A percentile compares a stretch with the other conserved stretches of the same genome.
Conservation (phyloP, 805 yeast genomes). For the Ogataea degrootiae region DNA sequence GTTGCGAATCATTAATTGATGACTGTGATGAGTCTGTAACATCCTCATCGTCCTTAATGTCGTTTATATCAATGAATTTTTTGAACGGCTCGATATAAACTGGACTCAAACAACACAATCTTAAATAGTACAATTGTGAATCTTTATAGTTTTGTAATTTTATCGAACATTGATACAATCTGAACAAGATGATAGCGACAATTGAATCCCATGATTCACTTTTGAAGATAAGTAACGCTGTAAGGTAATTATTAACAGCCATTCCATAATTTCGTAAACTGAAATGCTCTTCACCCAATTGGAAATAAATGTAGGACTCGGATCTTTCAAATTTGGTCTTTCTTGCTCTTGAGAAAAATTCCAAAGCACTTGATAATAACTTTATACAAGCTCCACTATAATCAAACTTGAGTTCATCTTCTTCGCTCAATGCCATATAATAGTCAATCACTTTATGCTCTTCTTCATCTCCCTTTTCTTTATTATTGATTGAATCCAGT, state of each 20-base stretch:
- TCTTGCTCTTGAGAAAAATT: constrained; percentile 33
- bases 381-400: constrained; percentile 19
- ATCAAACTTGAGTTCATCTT: constrained; percentile 19
- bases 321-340: constrained; percentile 33
- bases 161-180: constrained; percentile 36
- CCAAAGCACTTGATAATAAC: constrained; percentile 33
- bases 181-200: constrained; percentile 29
- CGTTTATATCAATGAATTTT: constrained; percentile 3
- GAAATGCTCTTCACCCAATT: constrained; percentile 47
- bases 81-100: constrained; percentile 2
- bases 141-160: constrained; percentile 29
- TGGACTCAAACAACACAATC: constrained; percentile 26
- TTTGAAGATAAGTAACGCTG: constrained; percentile 33
- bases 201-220: constrained; percentile 39
- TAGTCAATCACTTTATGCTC: constrained; percentile 13
- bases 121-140: constrained; percentile 29
- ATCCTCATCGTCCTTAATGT: constrained; percentile 1
- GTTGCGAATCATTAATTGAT: not conserved
- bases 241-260: constrained; percentile 39
- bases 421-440: constrained; percentile 24
- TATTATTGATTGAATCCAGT: not conserved
- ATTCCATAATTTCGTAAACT: constrained; percentile 30
- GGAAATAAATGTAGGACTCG: constrained; percentile 40
- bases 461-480: not conserved
- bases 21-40: not conserved